Conservation (phyloP, 257 asterid genomes). For the Asclepias syriaca region DNA sequence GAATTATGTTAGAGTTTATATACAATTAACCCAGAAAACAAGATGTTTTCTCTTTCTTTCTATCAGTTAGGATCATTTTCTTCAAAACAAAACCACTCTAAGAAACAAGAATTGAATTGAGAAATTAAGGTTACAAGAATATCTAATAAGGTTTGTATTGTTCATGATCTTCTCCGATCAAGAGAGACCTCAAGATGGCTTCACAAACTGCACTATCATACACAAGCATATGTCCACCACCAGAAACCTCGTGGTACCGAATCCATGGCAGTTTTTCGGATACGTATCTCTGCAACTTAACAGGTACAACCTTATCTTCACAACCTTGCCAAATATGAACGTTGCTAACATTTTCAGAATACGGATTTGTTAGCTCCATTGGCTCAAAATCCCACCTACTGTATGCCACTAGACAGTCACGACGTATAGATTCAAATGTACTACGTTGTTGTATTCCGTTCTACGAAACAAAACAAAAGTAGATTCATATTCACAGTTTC, state of each 20-base stretch:
- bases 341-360: slow-evolving; percentile 23
- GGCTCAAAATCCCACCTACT: slow-evolving; percentile 96
- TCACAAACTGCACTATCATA: slow-evolving; percentile 79
- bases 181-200: slow-evolving; percentile 77
- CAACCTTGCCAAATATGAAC: slow-evolving; percentile 51
- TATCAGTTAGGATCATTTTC: slow-evolving; percentile 6
- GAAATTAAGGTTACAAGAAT: slow-evolving; percentile 21
- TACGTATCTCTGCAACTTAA: slow-evolving; percentile 61
- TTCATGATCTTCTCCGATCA: slow-evolving; percentile 74
- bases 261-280: slow-evolving; percentile 75
- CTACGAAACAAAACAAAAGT: slow-evolving; percentile 29
- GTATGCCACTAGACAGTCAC: slow-evolving; percentile 72
- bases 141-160: slow-evolving; percentile 43
- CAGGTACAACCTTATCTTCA: slow-evolving; percentile 49
- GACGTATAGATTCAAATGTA: slow-evolving; percentile 62
- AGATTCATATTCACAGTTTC: slow-evolving; percentile 3
- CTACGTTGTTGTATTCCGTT: slow-evolving; percentile 44
- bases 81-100: slow-evolving; percentile 8
- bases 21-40: slow-evolving; percentile 8
- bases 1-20: neutral
- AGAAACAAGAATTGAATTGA: slow-evolving; percentile 21
- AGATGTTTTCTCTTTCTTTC: neutral
- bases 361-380: slow-evolving; percentile 55
- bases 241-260: slow-evolving; percentile 81
- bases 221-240: slow-evolving; percentile 82